phyloP scores from a whole-genome alignment of 116 monocot genomes.

The Dioscorea cayenensis region DNA sequence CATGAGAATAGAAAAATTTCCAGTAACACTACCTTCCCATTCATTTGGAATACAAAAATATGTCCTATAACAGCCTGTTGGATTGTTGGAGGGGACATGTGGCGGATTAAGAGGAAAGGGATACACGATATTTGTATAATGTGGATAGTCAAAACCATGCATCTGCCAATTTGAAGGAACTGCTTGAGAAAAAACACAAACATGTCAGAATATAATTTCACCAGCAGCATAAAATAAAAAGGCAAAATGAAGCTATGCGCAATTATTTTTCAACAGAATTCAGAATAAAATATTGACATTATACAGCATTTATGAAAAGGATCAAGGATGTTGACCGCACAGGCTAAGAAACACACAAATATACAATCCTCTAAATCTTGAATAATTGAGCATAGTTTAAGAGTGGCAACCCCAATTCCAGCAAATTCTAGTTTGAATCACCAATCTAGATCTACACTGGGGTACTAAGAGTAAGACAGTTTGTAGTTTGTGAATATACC shows the following conservation, averaged over 20 bases:
- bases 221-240: neutral
- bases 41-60: slow-evolving; percentile 70
- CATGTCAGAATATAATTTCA: slow-evolving; percentile 9
- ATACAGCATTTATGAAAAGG: neutral
- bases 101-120: slow-evolving; percentile 91
- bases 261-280: neutral
- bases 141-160: slow-evolving; percentile 91
- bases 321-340: neutral
- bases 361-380: too few species aligned
- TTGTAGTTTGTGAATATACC: too few species aligned
- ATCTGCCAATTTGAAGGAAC: slow-evolving; percentile 99
- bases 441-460: too few species aligned
- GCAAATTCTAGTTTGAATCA: too few species aligned
- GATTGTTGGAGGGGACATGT: slow-evolving; percentile 70
- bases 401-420: too few species aligned
- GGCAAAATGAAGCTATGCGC: neutral
- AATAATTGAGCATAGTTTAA: too few species aligned
- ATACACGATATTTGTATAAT: slow-evolving; percentile 82
- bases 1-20: too few species aligned
- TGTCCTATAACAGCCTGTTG: slow-evolving; percentile 90
- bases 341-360: neutral
- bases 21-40: slow-evolving; percentile 68
- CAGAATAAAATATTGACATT: neutral
- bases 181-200: slow-evolving; percentile 22
- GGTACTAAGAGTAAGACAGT: too few species aligned